These are phyloP conservation scores for Didymella pomorum DNA, from an alignment of 2,329 filamentous ascomycete genomes.

Conservation along the genomic window DNA sequence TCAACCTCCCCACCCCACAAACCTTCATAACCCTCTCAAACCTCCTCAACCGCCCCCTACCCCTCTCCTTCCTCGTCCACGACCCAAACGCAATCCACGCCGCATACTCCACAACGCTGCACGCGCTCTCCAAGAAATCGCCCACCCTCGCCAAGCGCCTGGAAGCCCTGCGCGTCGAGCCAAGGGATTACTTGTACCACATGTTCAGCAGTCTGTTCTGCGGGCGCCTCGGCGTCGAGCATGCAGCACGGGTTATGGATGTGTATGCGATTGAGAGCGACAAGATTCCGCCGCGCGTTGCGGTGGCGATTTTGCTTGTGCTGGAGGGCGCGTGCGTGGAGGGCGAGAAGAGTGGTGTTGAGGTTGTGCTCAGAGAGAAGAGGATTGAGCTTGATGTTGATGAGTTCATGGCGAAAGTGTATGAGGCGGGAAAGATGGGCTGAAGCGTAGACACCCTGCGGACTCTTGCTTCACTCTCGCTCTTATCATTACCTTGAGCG, in stretches of 20 bases:
- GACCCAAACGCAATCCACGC: slow-evolving; percentile 74
- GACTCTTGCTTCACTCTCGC: too few species aligned
- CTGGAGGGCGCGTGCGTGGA: slow-evolving; percentile 56
- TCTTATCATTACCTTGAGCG: neutral
- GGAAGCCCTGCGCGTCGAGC: slow-evolving; percentile 53
- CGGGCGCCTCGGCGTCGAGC: slow-evolving; percentile 70
- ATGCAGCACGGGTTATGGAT: slow-evolving; percentile 78
- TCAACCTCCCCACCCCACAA: slow-evolving; percentile 71
- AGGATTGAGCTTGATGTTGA: slow-evolving; percentile 33
- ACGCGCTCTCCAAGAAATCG: slow-evolving; percentile 71
- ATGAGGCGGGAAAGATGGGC: slow-evolving; percentile 45
- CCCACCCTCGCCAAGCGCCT: slow-evolving; percentile 69
- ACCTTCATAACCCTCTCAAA: slow-evolving; percentile 79
- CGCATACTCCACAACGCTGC: slow-evolving; percentile 73
- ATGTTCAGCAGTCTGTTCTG: slow-evolving; percentile 71
- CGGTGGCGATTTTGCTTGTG: slow-evolving; percentile 68
- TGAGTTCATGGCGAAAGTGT: slow-evolving; percentile 46
- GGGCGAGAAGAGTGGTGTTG: slow-evolving; percentile 46
- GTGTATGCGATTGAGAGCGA: slow-evolving; percentile 86
- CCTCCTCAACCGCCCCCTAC: slow-evolving; percentile 76
- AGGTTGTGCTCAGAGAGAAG: slow-evolving; percentile 27
- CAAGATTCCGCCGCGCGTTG: slow-evolving; percentile 72
- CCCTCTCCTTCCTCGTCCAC: slow-evolving; percentile 76
- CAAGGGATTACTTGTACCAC: slow-evolving; percentile 62
- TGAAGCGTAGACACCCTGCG: too few species aligned